Conservation (phyloP, 768 basidiomycete species). For the Podaxis mareebaensis region DNA sequence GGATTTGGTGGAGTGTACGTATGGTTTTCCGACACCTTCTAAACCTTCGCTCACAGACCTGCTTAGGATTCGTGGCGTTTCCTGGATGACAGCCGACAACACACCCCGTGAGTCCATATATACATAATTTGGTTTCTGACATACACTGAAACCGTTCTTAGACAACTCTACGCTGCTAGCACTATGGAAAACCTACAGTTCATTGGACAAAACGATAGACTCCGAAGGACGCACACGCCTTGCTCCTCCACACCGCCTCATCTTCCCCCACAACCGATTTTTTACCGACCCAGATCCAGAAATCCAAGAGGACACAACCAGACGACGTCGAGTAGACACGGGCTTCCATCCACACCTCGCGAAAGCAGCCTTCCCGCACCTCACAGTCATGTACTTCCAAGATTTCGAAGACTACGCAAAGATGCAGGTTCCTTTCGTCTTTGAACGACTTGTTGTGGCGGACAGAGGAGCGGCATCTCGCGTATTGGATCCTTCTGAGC, state of each 20-base stretch:
- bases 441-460: constrained; percentile 76
- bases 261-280: constrained; percentile 69
- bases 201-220: constrained; percentile 50
- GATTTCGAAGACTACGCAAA: constrained; percentile 79
- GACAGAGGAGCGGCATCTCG: constrained; percentile 68
- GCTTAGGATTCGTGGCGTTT: constrained; percentile 63
- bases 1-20: constrained; percentile 53
- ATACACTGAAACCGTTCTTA: constrained; percentile 24
- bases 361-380: constrained; percentile 73
- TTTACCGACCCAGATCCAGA: constrained; percentile 50
- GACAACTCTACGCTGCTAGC: constrained; percentile 76
- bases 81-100: constrained; percentile 63
- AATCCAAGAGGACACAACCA: constrained; percentile 34
- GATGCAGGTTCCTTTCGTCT: constrained; percentile 67
- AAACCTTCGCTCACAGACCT: background rate
- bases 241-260: constrained; percentile 68
- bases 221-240: constrained; percentile 50
- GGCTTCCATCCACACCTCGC: constrained; percentile 74
- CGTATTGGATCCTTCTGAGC: constrained; percentile 30
- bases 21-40: constrained; percentile 9
- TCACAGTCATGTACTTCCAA: constrained; percentile 64
- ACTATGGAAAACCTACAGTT: constrained; percentile 75
- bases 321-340: constrained; percentile 50
- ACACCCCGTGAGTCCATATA: constrained; percentile 42
- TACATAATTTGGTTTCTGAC: constrained; percentile 1